phyloP scores from a whole-genome alignment of 2,329 filamentous ascomycete genomes.

The Tolypocladium album region DNA sequence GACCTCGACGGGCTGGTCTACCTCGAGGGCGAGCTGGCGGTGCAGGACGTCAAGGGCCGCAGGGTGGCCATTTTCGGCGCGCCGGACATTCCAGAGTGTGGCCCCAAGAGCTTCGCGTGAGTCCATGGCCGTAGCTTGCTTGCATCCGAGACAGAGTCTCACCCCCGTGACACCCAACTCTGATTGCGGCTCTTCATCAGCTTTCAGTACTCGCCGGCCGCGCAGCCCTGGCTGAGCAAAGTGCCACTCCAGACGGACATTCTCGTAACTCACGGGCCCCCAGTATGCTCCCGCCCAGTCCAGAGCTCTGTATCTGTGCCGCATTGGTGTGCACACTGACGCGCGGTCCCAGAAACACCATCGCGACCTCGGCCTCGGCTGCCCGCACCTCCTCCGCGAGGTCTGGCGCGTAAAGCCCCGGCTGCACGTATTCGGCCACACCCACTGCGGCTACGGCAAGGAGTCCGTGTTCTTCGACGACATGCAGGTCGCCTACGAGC shows the following conservation, averaged over 20 bases:
- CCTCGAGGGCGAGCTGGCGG: slow-evolving; percentile 58
- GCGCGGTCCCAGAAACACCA: slow-evolving; percentile 45
- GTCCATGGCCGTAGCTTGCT: slow-evolving; percentile 5
- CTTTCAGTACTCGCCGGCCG: slow-evolving; percentile 60
- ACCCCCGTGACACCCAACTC: not conserved
- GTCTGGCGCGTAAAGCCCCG: slow-evolving; percentile 63
- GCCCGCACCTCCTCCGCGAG: slow-evolving; percentile 58
- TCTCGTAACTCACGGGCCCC: slow-evolving; percentile 72
- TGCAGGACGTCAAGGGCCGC: slow-evolving; percentile 48
- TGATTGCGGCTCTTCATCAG: slow-evolving; percentile 16
- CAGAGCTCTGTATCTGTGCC: not conserved
- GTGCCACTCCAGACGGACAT: slow-evolving; percentile 66
- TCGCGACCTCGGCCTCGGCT: slow-evolving; percentile 58
- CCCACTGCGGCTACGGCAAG: slow-evolving; percentile 64
- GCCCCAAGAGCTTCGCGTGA: slow-evolving; percentile 55
- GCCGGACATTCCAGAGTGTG: slow-evolving; percentile 67
- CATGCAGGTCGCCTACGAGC: slow-evolving; percentile 60
- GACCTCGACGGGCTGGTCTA: slow-evolving; percentile 64
- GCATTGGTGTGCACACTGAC: not conserved
- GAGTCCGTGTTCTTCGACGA: slow-evolving; percentile 67
- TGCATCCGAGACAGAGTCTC: not conserved
- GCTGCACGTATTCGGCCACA: slow-evolving; percentile 77
- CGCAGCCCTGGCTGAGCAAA: slow-evolving; percentile 61
- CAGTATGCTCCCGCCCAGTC: slow-evolving; percentile 28
- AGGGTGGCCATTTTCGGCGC: slow-evolving; percentile 61